Conservation (phyloP, 139 green algal species). For the Closterium sp. region DNA sequence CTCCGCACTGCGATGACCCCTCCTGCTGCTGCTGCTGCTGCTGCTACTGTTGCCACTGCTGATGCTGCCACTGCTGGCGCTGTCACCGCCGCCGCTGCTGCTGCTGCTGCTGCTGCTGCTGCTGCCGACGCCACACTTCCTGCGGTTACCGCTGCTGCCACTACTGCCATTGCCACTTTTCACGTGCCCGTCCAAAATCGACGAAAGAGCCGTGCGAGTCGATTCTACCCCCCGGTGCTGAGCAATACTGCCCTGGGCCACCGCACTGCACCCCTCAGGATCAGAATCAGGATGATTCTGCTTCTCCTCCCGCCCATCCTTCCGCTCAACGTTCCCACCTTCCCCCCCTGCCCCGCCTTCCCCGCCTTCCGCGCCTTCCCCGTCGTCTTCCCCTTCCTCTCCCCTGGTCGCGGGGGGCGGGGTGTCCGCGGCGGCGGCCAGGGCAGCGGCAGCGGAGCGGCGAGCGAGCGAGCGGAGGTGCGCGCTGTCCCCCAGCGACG, state of each 20-base stretch:
- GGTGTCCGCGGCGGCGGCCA: background rate
- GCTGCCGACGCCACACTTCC: background rate
- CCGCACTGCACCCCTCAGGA: background rate
- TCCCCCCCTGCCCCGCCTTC: background rate
- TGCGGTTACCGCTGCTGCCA: background rate
- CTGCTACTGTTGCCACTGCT: background rate
- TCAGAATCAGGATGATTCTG: background rate
- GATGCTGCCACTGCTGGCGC: background rate
- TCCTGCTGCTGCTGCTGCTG: background rate
- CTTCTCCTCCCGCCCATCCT: background rate
- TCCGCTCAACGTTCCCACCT: background rate
- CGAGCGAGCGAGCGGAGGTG: background rate
- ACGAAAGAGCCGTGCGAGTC: background rate
- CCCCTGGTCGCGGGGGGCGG: background rate
- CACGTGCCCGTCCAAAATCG: background rate
- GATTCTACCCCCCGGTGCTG: background rate
- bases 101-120: background rate
- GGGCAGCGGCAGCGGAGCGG: background rate
- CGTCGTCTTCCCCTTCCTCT: background rate
- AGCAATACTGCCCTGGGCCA: background rate
- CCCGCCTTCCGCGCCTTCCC: background rate
- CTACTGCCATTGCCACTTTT: background rate
- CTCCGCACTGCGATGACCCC: background rate
- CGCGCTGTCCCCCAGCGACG: background rate
- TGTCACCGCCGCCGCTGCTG: too few species aligned